Conservation (phyloP, 257 asterid genomes). For the Cinchona pubescens region DNA sequence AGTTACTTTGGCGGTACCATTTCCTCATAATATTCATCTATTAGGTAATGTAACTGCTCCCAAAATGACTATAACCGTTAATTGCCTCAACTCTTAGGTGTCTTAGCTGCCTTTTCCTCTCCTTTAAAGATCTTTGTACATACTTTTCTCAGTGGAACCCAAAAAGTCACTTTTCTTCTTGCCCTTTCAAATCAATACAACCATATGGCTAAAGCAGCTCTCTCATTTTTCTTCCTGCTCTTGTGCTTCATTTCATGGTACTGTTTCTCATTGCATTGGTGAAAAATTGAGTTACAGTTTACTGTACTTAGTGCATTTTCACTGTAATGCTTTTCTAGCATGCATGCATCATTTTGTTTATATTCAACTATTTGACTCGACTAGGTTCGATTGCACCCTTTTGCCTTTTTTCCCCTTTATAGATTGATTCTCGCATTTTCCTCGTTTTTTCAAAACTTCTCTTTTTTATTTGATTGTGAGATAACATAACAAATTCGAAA, state of each 20-base stretch:
- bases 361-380: neutral
- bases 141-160: neutral
- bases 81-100: neutral
- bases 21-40: neutral
- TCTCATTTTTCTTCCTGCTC: conserved; percentile 20
- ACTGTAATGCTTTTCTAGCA: neutral
- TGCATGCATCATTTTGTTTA: neutral
- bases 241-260: conserved; percentile 36
- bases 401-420: neutral
- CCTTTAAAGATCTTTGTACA: neutral
- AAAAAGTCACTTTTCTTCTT: neutral
- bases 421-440: neutral
- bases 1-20: neutral
- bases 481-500: no score
- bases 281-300: neutral
- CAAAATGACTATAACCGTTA: conserved; percentile 11
- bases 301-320: neutral
- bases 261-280: neutral
- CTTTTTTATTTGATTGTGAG: no score
- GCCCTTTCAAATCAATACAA: neutral
- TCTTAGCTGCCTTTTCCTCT: neutral
- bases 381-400: neutral
- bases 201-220: conserved; percentile 38
- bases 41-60: neutral
- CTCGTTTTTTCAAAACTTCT: no score